Conservation (phyloP, 495 filamentous ascomycete genomes). For the Talaromyces ruber region DNA sequence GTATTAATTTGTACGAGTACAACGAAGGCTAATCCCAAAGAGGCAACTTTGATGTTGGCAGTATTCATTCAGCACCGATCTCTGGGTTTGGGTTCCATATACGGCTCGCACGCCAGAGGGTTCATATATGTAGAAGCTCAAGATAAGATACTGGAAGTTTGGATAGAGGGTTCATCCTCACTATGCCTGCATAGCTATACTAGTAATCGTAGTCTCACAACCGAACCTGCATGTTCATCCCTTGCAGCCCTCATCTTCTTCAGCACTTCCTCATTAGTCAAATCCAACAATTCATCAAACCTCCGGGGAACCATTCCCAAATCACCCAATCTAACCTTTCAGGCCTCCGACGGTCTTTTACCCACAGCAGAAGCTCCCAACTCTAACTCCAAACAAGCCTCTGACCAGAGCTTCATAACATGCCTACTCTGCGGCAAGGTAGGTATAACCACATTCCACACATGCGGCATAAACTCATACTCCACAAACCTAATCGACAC, state of each 20-base stretch:
- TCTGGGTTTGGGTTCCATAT: no score
- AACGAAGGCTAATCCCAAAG: no score
- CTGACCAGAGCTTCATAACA: constrained; percentile 1
- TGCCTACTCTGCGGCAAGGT: constrained; percentile 2
- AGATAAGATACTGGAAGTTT: not conserved
- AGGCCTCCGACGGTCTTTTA: not conserved
- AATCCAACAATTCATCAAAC: constrained; percentile 1
- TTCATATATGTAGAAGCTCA: not conserved
- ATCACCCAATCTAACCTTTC: constrained; percentile 4
- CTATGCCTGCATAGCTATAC: not conserved
- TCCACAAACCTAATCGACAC: constrained; percentile 7
- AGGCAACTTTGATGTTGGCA: no score
- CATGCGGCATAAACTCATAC: constrained; percentile 11
- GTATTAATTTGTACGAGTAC: no score
- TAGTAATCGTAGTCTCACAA: not conserved
- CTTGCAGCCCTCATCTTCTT: constrained; percentile 5
- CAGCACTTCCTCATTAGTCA: constrained; percentile 4
- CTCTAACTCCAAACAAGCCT: constrained; percentile 4
- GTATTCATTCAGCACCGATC: no score
- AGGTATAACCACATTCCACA: constrained; percentile 5
- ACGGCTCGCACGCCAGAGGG: not conserved
- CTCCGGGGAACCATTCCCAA: not conserved
- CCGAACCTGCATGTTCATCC: not conserved
- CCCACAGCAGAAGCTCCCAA: not conserved
- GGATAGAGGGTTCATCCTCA: not conserved